Conservation (phyloP, 176 grass and related monocot genomes). For the Leersia perrieri region DNA sequence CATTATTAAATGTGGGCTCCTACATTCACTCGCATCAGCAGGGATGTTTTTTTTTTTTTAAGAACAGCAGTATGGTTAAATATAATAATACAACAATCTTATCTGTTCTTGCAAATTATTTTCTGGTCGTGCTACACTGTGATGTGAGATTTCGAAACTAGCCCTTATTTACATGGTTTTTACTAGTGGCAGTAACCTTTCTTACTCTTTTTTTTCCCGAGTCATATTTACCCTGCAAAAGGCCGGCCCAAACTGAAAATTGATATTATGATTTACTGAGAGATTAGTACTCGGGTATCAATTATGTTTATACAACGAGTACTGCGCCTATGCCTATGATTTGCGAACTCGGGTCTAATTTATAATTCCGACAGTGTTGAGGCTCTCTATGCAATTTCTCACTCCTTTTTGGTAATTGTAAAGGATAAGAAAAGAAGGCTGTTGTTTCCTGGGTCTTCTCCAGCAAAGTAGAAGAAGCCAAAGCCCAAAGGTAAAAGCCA, state of each 20-base stretch:
- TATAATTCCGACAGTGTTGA: neutral
- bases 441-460: no score
- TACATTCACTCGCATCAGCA: neutral
- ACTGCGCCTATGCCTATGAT: no score
- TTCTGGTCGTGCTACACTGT: no score
- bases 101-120: neutral
- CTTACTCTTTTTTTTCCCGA: no score
- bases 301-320: no score
- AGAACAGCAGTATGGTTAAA: no score
- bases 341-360: neutral
- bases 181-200: neutral
- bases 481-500: neutral
- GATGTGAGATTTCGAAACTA: neutral
- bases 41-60: no score
- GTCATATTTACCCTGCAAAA: neutral
- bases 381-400: neutral
- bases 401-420: neutral
- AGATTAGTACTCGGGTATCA: no score
- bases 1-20: neutral
- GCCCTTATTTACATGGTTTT: neutral
- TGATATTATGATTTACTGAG: no score
- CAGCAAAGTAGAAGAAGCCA: slow-evolving; percentile 4
- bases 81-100: neutral
- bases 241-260: neutral
- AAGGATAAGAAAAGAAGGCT: neutral